These are phyloP conservation scores for Aspergillus tanneri DNA, from an alignment of 2,329 filamentous ascomycete genomes.

Conservation along the genomic window DNA sequence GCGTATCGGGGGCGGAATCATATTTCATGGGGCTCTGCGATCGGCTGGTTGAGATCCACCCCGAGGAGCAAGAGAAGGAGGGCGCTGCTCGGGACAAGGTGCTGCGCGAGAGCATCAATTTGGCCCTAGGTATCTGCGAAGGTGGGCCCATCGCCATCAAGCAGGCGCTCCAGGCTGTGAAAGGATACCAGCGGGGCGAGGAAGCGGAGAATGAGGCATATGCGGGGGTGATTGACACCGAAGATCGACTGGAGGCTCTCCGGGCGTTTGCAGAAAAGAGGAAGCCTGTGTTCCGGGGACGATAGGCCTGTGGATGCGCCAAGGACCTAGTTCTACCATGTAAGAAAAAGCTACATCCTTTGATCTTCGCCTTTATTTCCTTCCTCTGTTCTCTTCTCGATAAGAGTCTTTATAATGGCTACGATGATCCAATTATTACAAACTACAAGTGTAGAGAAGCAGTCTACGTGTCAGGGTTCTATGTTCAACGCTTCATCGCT, in stretches of 20 bases:
- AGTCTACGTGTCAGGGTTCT: no score
- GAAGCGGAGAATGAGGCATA: constrained; percentile 86
- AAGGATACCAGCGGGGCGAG: constrained; percentile 63
- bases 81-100: constrained; percentile 64
- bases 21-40: constrained; percentile 91
- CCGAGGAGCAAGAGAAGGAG: constrained; percentile 53
- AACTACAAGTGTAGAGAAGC: no score
- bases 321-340: no score
- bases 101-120: constrained; percentile 70
- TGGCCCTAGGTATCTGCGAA: constrained; percentile 84
- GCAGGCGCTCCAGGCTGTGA: constrained; percentile 76
- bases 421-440: no score
- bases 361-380: no score
- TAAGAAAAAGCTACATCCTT: no score
- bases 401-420: no score
- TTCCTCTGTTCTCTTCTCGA: no score
- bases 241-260: constrained; percentile 86
- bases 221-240: constrained; percentile 74
- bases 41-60: constrained; percentile 76
- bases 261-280: constrained; percentile 78
- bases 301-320: no score
- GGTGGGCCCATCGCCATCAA: constrained; percentile 81
- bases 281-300: constrained; percentile 65
- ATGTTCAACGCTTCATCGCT: no score
- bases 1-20: constrained; percentile 78